Conservation (phyloP, 306 rosid genomes). For the Lupinus albus region DNA sequence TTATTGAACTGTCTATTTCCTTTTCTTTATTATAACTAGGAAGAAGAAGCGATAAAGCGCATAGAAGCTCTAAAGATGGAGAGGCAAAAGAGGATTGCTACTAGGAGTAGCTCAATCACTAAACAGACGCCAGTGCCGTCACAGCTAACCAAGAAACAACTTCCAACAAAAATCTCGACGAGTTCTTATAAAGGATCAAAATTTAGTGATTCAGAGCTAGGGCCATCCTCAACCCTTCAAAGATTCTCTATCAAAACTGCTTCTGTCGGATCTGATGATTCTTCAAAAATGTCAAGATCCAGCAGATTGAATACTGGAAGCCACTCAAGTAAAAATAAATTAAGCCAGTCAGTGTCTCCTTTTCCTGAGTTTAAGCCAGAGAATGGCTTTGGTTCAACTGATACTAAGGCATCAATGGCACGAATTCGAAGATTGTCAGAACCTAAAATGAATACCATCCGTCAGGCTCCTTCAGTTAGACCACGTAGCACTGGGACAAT, state of each 20-base stretch:
- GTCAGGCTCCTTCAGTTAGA: slow-evolving; percentile 59
- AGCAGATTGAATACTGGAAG: slow-evolving; percentile 61
- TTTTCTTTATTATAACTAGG: slow-evolving; percentile 51
- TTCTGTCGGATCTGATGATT: slow-evolving; percentile 65
- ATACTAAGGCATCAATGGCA: slow-evolving; percentile 74
- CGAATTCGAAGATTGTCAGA: slow-evolving; percentile 89
- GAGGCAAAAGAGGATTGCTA: slow-evolving; percentile 97
- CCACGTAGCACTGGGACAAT: slow-evolving; percentile 44
- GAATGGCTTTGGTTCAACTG: slow-evolving; percentile 54
- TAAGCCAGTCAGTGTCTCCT: slow-evolving; percentile 75
- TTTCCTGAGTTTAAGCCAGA: slow-evolving; percentile 77
- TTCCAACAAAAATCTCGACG: slow-evolving; percentile 65
- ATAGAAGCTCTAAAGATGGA: slow-evolving; percentile 81
- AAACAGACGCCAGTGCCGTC: slow-evolving; percentile 53
- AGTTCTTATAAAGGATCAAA: slow-evolving; percentile 75
- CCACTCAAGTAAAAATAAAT: slow-evolving; percentile 56
- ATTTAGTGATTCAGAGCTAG: slow-evolving; percentile 90
- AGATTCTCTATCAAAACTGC: slow-evolving; percentile 57
- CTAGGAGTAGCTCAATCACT: slow-evolving; percentile 65
- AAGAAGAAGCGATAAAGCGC: slow-evolving; percentile 76
- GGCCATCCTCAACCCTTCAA: slow-evolving; percentile 79
- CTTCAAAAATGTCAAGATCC: slow-evolving; percentile 65
- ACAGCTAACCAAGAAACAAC: slow-evolving; percentile 63
- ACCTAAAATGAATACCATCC: slow-evolving; percentile 65
- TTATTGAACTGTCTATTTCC: slow-evolving; percentile 23